A percentile compares a stretch with the other conserved stretches of the same genome.
These are phyloP conservation scores for Globisporangium okanoganense DNA, from an alignment of 352 stramenopile species.

Conservation along the genomic window DNA sequence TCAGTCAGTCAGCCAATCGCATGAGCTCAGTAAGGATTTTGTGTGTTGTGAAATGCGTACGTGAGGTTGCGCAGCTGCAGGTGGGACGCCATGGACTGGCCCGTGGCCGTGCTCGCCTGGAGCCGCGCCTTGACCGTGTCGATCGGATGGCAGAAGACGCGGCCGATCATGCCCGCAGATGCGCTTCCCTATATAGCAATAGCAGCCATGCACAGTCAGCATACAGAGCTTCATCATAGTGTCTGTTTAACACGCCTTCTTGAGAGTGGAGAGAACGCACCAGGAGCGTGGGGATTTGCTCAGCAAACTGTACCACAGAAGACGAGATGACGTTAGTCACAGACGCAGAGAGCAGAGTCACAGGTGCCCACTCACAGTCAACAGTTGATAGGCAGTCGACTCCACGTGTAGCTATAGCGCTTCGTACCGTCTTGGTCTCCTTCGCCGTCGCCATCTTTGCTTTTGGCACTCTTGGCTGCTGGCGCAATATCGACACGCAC, in stretches of 20 bases:
- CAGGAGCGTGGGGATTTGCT: constrained; percentile 60
- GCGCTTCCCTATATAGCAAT: constrained; percentile 55
- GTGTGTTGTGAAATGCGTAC: constrained; percentile 15
- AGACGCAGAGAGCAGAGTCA: neutral
- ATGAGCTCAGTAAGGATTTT: neutral
- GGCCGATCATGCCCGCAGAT: constrained; percentile 75
- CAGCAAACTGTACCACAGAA: constrained; percentile 19
- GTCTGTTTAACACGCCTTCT: neutral
- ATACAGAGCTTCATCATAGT: neutral
- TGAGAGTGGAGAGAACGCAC: constrained; percentile 15
- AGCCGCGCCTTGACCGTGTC: constrained; percentile 90
- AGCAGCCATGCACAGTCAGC: constrained; percentile 1
- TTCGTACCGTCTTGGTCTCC: constrained; percentile 11
- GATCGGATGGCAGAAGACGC: constrained; percentile 89
- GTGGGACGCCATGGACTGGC: constrained; percentile 39
- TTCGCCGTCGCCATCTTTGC: constrained; percentile 3
- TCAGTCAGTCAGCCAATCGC: neutral
- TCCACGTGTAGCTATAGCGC: neutral
- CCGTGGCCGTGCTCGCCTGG: constrained; percentile 39
- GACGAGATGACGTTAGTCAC: neutral
- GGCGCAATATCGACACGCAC: neutral
- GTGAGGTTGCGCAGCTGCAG: constrained; percentile 43
- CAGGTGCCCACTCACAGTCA: neutral
- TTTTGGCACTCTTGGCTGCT: neutral
- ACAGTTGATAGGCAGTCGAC: neutral